Percentiles rank a stretch among this genome's conserved stretches.
phyloP scores from a whole-genome alignment of 352 stramenopile genomes.

The Phytophthora constricta region DNA sequence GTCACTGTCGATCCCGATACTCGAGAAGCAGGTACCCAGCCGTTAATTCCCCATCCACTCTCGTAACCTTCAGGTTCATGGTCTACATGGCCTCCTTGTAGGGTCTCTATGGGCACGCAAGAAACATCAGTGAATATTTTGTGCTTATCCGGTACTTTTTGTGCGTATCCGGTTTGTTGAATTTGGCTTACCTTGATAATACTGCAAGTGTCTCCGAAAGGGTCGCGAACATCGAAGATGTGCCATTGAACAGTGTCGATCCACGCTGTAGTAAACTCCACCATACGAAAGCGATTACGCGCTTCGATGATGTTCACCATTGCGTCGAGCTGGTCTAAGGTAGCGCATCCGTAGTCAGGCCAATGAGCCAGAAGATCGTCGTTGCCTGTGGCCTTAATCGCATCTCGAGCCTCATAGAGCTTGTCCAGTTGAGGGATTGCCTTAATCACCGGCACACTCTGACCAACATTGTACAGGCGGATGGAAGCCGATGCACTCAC shows the following conservation, averaged over 20 bases:
- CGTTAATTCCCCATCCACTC: background rate
- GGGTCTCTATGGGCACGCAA: background rate
- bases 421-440: conserved; percentile 11
- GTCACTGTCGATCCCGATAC: too few relatives aligned
- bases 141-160: background rate
- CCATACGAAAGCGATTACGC: background rate
- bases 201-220: conserved; percentile 1
- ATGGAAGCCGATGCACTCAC: background rate
- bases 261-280: conserved; percentile 2
- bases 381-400: background rate
- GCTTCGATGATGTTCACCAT: conserved; percentile 2
- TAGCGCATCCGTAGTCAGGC: conserved; percentile 1
- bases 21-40: background rate
- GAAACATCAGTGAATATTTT: background rate
- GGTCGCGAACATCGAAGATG: background rate
- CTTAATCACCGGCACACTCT: conserved; percentile 9
- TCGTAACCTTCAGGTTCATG: background rate
- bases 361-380: background rate
- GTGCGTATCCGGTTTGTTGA: background rate
- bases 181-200: background rate
- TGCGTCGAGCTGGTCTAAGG: conserved; percentile 3
- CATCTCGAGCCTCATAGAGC: background rate
- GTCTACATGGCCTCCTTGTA: background rate
- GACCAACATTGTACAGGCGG: background rate
- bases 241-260: conserved; percentile 9